phyloP scores from a whole-genome alignment of 2,329 filamentous ascomycete species.

The Cladosporium sp. region DNA sequence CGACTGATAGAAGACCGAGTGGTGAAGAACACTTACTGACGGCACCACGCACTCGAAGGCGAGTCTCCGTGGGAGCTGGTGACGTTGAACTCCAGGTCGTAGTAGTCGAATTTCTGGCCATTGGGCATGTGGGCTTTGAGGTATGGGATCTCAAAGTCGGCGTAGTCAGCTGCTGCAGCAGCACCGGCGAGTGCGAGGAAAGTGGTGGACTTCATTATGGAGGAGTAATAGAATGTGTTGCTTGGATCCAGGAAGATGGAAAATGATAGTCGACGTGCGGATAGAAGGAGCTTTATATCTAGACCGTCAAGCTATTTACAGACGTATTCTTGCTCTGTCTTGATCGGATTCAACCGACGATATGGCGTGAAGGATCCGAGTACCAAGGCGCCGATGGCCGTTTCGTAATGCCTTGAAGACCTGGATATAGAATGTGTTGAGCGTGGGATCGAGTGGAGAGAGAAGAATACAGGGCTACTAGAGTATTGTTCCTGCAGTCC shows the following conservation, averaged over 20 bases:
- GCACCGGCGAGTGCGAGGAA: background rate
- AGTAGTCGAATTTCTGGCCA: conserved; percentile 25
- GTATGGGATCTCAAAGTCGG: background rate
- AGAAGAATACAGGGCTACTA: too few relatives aligned
- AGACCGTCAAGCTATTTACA: background rate
- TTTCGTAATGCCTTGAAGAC: too few relatives aligned
- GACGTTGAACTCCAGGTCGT: conserved; percentile 23
- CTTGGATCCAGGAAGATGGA: background rate
- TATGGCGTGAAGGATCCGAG: conserved; percentile 1
- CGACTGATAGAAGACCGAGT: background rate
- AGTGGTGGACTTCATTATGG: background rate
- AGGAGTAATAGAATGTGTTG: background rate
- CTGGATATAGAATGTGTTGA: too few relatives aligned
- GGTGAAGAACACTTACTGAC: background rate
- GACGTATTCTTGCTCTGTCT: too few relatives aligned
- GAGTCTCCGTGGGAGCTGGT: conserved; percentile 17
- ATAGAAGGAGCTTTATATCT: background rate
- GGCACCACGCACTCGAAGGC: conserved; percentile 18
- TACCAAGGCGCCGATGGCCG: too few relatives aligned
- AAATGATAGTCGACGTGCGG: background rate
- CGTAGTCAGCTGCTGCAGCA: background rate
- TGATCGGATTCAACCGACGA: background rate
- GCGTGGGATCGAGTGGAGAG: too few relatives aligned
- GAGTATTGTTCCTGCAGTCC: too few relatives aligned
- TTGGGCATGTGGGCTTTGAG: conserved; percentile 26